Base-by-base conservation (phyloP, 2,329 filamentous ascomycete species). In the Chaetomiaceae sp. region DNA sequence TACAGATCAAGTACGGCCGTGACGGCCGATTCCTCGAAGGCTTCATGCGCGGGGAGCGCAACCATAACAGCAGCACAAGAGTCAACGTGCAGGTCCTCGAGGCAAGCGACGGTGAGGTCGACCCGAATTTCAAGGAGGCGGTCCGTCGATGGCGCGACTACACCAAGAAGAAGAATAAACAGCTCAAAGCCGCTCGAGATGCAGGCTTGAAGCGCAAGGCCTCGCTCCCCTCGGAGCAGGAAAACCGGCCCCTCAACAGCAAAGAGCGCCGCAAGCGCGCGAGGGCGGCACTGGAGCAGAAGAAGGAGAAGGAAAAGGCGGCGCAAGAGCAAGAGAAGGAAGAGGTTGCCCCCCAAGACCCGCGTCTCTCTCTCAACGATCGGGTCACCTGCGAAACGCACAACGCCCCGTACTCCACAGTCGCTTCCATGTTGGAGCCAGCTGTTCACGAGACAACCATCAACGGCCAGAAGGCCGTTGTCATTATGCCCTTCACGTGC, bases 401-500 rank as follows among this genome's bases (percentile, higher is more conserved):
- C 44, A 17, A 46, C 17, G 54, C 64, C 36, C 40, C 38, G 56
- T 19, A 23, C 9, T 62, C 68, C 0, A 67, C 72, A 0, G 69
- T 82, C 15, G 61, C 67, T 0, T 67, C 72, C 1, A 71, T 82
- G 8, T 62, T 77, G 0, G 63, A 73, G 31, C 68, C 69, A 1
- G 53, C 67, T 1, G 59, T 62, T 6, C 67, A 81, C 58, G 65
- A 74, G 42, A 75, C 75, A 17, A 70, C 69, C 27, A 70, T 78
- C 1, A 69, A 76, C 7, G 70, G 64, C 15, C 51, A 71, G 42
- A 50, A 63, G 15, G 61, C 70, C 2, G 65, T 60, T 4, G 36
- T 80, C 1, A 59, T 61, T n/a, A 62, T 91, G 0, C 89, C 91
- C 0, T 95, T 95, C 63, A 76, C 84, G 53, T 90, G 91, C 64